Percentiles rank a stretch among this genome's conserved stretches.
phyloP scores from a whole-genome alignment of 2,329 filamentous ascomycete genomes.

The Monilinia fructigena region DNA sequence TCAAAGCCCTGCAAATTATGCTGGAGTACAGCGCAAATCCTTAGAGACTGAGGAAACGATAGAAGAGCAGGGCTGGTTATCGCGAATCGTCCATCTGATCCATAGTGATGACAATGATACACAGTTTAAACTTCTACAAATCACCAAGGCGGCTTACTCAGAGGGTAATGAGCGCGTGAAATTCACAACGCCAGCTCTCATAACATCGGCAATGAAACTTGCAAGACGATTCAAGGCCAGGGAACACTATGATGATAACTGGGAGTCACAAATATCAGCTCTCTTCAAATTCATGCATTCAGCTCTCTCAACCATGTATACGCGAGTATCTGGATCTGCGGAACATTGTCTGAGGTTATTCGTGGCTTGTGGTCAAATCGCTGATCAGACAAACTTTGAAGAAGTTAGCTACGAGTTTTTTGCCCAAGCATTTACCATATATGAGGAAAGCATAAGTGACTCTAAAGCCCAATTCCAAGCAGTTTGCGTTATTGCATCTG shows the following conservation, averaged over 20 bases:
- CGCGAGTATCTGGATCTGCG: constrained; percentile 77
- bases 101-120: constrained; percentile 83
- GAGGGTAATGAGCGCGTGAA: constrained; percentile 95
- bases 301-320: constrained; percentile 80
- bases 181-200: constrained; percentile 88
- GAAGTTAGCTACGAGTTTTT: constrained; percentile 98
- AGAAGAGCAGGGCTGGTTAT: constrained; percentile 97
- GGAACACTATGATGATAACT: constrained; percentile 81
- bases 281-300: constrained; percentile 96
- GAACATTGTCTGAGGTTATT: constrained; percentile 89
- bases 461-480: constrained; percentile 97
- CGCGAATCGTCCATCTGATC: constrained; percentile 85
- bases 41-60: constrained; percentile 94
- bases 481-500: constrained; percentile 88
- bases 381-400: constrained; percentile 87
- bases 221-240: constrained; percentile 84
- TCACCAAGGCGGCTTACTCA: constrained; percentile 78
- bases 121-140: constrained; percentile 90
- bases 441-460: constrained; percentile 94
- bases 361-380: constrained; percentile 86
- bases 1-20: constrained; percentile 79
- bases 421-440: constrained; percentile 95
- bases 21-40: constrained; percentile 71
- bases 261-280: constrained; percentile 70
- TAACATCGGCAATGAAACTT: constrained; percentile 86